These are phyloP conservation scores for Chaetothyriales sp. DNA, from an alignment of 2,329 filamentous ascomycete species.

Conservation along the genomic window DNA sequence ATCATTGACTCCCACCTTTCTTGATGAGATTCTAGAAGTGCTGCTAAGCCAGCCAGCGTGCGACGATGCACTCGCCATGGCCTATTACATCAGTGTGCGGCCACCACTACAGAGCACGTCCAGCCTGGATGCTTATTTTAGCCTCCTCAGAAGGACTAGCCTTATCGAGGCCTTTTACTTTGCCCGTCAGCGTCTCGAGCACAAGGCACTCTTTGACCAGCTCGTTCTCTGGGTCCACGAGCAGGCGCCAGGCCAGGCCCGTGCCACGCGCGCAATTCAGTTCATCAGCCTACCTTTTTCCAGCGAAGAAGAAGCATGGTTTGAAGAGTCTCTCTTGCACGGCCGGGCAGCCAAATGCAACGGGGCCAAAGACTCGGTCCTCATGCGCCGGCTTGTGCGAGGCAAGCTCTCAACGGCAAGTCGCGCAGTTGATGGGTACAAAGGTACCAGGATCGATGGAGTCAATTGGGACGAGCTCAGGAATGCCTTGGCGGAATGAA, in stretches of 20 bases:
- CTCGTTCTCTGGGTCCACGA: conserved; percentile 47
- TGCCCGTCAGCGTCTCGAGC: conserved; percentile 51
- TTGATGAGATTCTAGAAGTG: conserved; percentile 69
- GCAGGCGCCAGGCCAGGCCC: conserved; percentile 24
- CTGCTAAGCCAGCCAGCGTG: conserved; percentile 41
- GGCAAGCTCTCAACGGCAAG: conserved; percentile 36
- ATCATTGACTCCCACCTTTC: conserved; percentile 59
- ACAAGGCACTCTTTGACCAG: conserved; percentile 52
- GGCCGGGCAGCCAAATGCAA: conserved; percentile 52
- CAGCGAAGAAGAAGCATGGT: conserved; percentile 56
- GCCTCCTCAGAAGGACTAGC: conserved; percentile 52
- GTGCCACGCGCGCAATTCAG: conserved; percentile 49
- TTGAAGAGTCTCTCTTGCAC: conserved; percentile 52
- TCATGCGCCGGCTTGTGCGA: conserved; percentile 59
- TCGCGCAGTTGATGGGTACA: conserved; percentile 23
- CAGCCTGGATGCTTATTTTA: conserved; percentile 54
- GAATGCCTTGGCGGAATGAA: conserved; percentile 2
- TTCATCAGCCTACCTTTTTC: conserved; percentile 62
- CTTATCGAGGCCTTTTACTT: conserved; percentile 63
- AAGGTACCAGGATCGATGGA: conserved; percentile 36
- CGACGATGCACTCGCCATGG: conserved; percentile 54
- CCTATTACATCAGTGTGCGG: conserved; percentile 65
- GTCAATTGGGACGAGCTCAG: conserved; percentile 39
- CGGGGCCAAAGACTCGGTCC: conserved; percentile 57
- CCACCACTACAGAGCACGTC: conserved; percentile 54